Evolutionary conservation across 2,329 filamentous ascomycete species (phyloP).

Genomic region (Raffaelea albimanens): DNA sequence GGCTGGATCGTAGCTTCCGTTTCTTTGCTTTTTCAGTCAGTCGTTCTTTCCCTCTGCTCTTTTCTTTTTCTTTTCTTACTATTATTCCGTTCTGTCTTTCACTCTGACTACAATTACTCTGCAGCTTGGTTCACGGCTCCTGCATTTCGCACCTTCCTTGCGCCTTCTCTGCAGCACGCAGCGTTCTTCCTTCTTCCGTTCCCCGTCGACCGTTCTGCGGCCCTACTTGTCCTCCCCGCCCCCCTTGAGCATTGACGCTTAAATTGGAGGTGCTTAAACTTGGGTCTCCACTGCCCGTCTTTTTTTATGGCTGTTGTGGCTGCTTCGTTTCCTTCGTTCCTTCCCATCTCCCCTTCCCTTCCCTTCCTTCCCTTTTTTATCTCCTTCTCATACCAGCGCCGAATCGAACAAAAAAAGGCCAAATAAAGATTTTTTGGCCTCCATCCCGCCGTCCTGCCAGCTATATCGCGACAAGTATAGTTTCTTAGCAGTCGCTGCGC

Average conservation of each 20-base stretch:
- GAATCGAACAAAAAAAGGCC: background rate
- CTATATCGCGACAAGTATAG: background rate
- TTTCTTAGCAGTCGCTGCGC: background rate
- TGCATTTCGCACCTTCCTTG: conserved; percentile 1
- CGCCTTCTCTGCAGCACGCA: background rate
- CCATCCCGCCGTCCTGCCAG: background rate
- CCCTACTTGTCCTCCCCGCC: background rate
- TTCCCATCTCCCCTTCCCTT: background rate
- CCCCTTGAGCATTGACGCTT: conserved; percentile 5
- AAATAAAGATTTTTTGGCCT: background rate
- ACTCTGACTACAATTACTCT: too few relatives aligned
- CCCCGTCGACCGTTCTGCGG: background rate
- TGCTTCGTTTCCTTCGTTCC: background rate
- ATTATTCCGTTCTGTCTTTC: background rate
- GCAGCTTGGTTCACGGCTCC: background rate
- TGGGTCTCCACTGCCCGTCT: background rate
- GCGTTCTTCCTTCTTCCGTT: too few relatives aligned
- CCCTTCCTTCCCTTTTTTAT: background rate
- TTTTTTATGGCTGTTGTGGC: conserved; percentile 1
- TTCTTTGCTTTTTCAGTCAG: too few relatives aligned
- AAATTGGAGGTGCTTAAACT: conserved; percentile 3
- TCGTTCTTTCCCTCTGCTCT: background rate
- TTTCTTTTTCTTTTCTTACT: conserved; percentile 1
- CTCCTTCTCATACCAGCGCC: background rate
- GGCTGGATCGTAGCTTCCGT: background rate